Evolutionary conservation across 2,329 filamentous ascomycete genomes (phyloP), one percentile per base, ranked within the genome.

Genomic region (Microcyclospora tardicrescens): DNA sequence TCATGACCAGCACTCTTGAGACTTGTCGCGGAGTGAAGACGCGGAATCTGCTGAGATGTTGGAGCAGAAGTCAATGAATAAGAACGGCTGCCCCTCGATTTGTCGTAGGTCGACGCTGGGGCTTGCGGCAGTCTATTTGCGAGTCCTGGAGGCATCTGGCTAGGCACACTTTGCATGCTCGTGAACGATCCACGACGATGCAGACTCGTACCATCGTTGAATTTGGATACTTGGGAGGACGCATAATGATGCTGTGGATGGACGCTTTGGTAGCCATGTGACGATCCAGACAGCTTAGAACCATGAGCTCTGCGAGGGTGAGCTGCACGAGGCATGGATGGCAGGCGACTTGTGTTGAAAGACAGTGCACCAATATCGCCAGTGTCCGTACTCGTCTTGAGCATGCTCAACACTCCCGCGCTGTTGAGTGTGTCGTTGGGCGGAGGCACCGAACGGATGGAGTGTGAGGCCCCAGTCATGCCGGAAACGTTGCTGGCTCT

Each of bases 391-490:
- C 62, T 62, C 10, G 65, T 69, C 41, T 64, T 63, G 39, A 69
- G 63, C 67, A 70, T 70, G 44, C 63, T 66, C 53, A 65, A 56
- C 43, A 69, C 60, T 31, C 62, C 64, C 16, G 62, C 61, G 40
- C 58, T 56, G 46, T 49, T 38, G 53, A 56, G 36, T 53, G 54
- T 43, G 50, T 54, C 44, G 51, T 47, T 43, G 41, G 50, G 48
- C 47, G 39, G 43, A 44, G 12, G 47, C 42, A 44, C 13, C 55
- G 52, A 55, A 41, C 56, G 50, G 35, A 55, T 29, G 13, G 51
- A 50, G 34, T 48, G 48, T 19, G 50, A 48, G 11, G 49, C 42
- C 37, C 50, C 52, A 29, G 55, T 55, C 29, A 59, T 53, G 16
- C 50, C 54, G 16, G 67, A 69, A 38, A 64, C 47, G 50, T 64